Conservation (phyloP, 225 moss, liverwort and hornwort species). For the Bryum argenteum region DNA sequence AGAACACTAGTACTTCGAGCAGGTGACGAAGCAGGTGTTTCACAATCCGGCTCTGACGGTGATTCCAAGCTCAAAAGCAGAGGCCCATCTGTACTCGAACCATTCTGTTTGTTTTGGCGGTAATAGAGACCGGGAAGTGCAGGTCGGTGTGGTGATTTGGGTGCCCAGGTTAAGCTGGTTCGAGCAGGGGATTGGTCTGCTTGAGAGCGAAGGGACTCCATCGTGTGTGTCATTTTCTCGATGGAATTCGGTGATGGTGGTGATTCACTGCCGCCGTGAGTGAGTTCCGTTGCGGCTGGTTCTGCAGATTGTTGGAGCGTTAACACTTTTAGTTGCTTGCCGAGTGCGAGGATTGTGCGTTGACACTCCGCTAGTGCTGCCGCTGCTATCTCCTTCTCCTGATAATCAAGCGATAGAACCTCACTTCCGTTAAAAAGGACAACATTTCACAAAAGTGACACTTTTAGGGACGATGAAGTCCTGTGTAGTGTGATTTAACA, state of each 20-base stretch:
- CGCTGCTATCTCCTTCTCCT: constrained; percentile 54
- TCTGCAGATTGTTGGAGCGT: constrained; percentile 35
- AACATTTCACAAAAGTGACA: no score
- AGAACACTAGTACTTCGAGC: constrained; percentile 26
- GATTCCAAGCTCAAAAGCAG: constrained; percentile 18
- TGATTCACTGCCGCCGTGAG: neutral
- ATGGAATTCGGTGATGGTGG: constrained; percentile 33
- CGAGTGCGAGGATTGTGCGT: constrained; percentile 54
- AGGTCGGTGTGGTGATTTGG: constrained; percentile 25
- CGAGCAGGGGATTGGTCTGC: constrained; percentile 31
- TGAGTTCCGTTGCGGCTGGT: constrained; percentile 27
- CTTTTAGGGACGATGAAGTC: no score
- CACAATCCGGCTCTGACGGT: constrained; percentile 24
- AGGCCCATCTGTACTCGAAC: constrained; percentile 32
- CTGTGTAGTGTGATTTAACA: neutral
- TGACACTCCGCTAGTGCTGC: constrained; percentile 56
- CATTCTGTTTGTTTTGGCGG: constrained; percentile 24
- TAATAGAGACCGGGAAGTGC: constrained; percentile 43
- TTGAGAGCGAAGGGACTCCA: constrained; percentile 48
- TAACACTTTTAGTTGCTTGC: constrained; percentile 65
- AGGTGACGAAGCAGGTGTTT: constrained; percentile 16
- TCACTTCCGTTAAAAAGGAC: no score
- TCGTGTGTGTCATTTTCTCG: constrained; percentile 42
- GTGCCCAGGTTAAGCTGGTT: constrained; percentile 46
- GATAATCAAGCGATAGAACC: no score